Conservation (phyloP, 192 early-diverging fungal species). For the Thoreauomyces humboldtii region DNA sequence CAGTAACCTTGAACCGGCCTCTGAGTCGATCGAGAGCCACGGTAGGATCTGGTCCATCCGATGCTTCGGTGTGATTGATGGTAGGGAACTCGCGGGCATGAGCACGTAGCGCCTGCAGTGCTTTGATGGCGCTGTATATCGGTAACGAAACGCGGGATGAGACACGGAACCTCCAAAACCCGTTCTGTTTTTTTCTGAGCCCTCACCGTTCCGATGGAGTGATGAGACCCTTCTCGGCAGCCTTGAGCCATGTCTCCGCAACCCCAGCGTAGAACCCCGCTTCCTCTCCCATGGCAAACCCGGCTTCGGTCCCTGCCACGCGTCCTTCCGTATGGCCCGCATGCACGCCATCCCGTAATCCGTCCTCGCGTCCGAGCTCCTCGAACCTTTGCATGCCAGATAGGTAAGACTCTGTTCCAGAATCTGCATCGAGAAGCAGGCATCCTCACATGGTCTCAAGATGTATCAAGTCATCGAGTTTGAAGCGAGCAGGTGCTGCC, state of each 20-base stretch:
- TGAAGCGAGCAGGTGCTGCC: neutral
- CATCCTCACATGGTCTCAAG: constrained; percentile 29
- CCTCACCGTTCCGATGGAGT: constrained; percentile 14
- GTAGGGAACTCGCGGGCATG: constrained; percentile 16
- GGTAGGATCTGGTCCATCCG: constrained; percentile 16
- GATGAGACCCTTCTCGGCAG: constrained; percentile 7
- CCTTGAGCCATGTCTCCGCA: constrained; percentile 15
- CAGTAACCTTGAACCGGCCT: constrained; percentile 19
- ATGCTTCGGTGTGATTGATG: neutral
- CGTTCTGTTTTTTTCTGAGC: neutral
- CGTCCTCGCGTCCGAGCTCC: constrained; percentile 30
- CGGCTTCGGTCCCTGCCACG: constrained; percentile 15
- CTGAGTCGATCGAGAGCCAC: constrained; percentile 14
- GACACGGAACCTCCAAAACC: neutral
- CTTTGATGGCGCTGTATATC: constrained; percentile 6
- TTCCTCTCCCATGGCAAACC: constrained; percentile 20
- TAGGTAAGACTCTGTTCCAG: neutral
- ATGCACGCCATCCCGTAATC: constrained; percentile 26
- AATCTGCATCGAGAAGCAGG: neutral
- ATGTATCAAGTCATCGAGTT: constrained; percentile 29
- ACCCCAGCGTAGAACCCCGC: constrained; percentile 30
- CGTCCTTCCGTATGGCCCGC: constrained; percentile 20
- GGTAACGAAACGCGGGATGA: neutral
- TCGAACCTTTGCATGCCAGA: constrained; percentile 23
- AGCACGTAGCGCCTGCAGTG: constrained; percentile 4